Percentiles rank a stretch among this genome's conserved stretches.
Conservation (phyloP, 371 early-diverging fungal genomes). For the Mucor circinelloides region DNA sequence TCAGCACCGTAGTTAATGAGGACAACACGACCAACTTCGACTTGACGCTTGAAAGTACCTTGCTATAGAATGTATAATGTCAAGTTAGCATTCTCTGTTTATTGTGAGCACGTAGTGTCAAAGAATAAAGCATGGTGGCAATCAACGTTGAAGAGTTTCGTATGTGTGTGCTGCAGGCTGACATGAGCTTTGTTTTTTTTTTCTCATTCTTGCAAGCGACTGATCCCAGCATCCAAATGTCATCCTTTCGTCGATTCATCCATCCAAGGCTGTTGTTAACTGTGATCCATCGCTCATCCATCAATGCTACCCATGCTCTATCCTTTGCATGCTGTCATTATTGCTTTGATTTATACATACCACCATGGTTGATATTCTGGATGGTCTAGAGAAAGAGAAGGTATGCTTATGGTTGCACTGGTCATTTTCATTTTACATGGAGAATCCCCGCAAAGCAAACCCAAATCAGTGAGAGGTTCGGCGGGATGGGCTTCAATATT, state of each 20-base stretch:
- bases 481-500: not conserved
- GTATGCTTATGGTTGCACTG: constrained; percentile 17
- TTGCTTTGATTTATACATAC: constrained; percentile 24
- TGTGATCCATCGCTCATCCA: not conserved
- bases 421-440: constrained; percentile 7
- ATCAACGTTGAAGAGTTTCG: not conserved
- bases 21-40: constrained; percentile 98
- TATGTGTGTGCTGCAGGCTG: not conserved
- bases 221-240: constrained; percentile 2
- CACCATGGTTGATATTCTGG: constrained; percentile 35
- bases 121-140: not conserved
- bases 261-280: not conserved
- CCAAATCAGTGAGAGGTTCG: not conserved
- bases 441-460: not conserved
- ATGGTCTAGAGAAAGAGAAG: constrained; percentile 34
- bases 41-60: constrained; percentile 86
- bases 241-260: not conserved
- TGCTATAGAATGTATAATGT: constrained; percentile 25
- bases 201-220: constrained; percentile 9
- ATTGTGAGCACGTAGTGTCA: not conserved
- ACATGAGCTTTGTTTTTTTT: too few relatives aligned
- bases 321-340: not conserved
- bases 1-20: constrained; percentile 92
- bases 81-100: not conserved
- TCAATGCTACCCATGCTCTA: not conserved